Evolutionary conservation across 2,329 filamentous ascomycete genomes (phyloP), one percentile per base, ranked within the genome.

Genomic region (Aspergillus floridensis): DNA sequence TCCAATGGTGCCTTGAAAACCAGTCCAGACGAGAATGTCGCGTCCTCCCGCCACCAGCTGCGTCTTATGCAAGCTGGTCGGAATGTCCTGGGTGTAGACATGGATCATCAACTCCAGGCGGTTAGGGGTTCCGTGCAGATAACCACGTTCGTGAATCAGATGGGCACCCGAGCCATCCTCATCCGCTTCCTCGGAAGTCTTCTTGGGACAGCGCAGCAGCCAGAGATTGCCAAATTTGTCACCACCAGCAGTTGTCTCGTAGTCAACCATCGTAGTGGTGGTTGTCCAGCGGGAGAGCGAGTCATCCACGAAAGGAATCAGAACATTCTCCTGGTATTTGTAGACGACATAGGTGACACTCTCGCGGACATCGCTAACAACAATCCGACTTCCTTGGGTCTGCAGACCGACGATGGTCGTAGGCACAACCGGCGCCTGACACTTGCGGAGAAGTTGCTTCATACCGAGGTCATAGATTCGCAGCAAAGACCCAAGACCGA

Each of bases 161-260:
- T 97, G 93, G 2, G 92, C 87, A 14, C 93, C 93, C 3, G 91
- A 91, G 50, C 91, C 91, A 61, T 96, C 91, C 74, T 97, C 95
- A 69, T 99, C 95, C 0, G 92, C 90, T 73, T 96, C 91, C 65
- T 92, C 88, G 41, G 91, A 96, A 7, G 89, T 88, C 74, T 96
- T 95, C 61, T 88, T 81, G 0, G 93, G 92, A 69, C 91, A 95
- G 51, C 95, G 89, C 31, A 99, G 83, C 49, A 99, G 85, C 88
- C 92, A 99, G 16, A 99, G 78, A 69, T 99, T 99, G 61, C 95
- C 96, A 66, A 99, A 99, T 73, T 97, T 98, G 79, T 99, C 95
- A 38, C 93, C 93, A 38, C 93, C 95, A 2, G 92, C 93, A 24
- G 91, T 87, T 1, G 95, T 96, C 74, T 99, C 95, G 75, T 99